Conservation (phyloP, 2,329 filamentous ascomycete genomes). For the Fusarium circinatum region DNA sequence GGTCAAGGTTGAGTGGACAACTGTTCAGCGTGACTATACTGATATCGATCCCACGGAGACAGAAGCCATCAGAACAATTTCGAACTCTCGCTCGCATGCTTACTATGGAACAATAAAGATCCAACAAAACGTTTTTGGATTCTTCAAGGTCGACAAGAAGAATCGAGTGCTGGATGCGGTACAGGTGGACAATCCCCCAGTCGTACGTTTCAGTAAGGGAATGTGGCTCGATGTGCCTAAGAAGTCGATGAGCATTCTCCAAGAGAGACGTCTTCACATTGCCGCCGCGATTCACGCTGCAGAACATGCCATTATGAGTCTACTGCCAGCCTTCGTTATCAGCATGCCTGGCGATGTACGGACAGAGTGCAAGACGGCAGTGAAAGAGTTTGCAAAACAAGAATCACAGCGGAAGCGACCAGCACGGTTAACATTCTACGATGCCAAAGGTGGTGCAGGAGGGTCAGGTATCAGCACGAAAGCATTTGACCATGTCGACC, state of each 20-base stretch:
- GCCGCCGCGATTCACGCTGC: conserved; percentile 94
- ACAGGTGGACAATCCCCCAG: conserved; percentile 91
- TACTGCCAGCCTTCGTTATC: conserved; percentile 92
- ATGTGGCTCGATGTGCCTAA: conserved; percentile 96
- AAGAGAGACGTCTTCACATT: conserved; percentile 77
- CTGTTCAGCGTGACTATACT: conserved; percentile 90
- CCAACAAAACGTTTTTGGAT: conserved; percentile 90
- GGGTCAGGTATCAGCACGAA: conserved; percentile 91
- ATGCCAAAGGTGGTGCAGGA: conserved; percentile 86
- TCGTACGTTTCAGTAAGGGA: conserved; percentile 84
- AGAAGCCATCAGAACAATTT: conserved; percentile 81
- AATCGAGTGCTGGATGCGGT: conserved; percentile 90
- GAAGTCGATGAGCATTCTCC: conserved; percentile 80
- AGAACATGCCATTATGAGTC: conserved; percentile 86
- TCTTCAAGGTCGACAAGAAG: conserved; percentile 94
- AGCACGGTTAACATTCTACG: conserved; percentile 91
- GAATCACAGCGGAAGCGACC: conserved; percentile 82
- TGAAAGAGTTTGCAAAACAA: conserved; percentile 84
- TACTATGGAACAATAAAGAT: conserved; percentile 91
- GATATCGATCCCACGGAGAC: conserved; percentile 95
- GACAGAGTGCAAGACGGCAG: conserved; percentile 90
- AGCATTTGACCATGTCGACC: conserved; percentile 91
- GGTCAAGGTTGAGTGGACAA: conserved; percentile 95
- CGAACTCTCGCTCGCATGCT: conserved; percentile 71
- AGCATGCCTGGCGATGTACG: conserved; percentile 90